Percentiles rank a stretch among this genome's conserved stretches.
These are phyloP conservation scores for Lasiosphaeria ovina DNA, from an alignment of 495 filamentous ascomycete genomes.

Conservation along the genomic window DNA sequence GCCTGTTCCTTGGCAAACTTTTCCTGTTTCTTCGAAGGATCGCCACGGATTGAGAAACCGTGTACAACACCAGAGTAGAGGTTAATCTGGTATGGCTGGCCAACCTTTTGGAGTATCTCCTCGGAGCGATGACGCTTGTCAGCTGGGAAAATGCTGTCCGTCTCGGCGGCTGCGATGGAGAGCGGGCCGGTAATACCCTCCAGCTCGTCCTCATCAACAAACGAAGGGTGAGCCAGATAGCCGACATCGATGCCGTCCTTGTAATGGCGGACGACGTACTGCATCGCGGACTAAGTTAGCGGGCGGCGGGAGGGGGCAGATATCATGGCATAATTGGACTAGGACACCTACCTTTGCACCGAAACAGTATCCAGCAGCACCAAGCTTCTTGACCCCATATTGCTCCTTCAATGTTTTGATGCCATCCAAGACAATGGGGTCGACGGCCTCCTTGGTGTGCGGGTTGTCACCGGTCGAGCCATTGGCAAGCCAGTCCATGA, in stretches of 20 bases:
- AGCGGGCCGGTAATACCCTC: slow-evolving; percentile 67
- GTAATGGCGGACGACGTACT: slow-evolving; percentile 49
- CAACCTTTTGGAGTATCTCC: slow-evolving; percentile 55
- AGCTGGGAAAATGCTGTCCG: slow-evolving; percentile 73
- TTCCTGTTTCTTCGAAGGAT: slow-evolving; percentile 56
- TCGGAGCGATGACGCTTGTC: slow-evolving; percentile 64
- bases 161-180: slow-evolving; percentile 76
- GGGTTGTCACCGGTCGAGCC: slow-evolving; percentile 51
- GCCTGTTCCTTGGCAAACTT: slow-evolving; percentile 86
- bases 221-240: slow-evolving; percentile 73
- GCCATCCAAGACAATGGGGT: slow-evolving; percentile 47
- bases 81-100: slow-evolving; percentile 75
- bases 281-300: not conserved
- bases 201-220: slow-evolving; percentile 75
- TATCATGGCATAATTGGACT: not conserved
- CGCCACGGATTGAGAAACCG: slow-evolving; percentile 75
- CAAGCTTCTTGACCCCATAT: slow-evolving; percentile 62
- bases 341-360: slow-evolving; percentile 53
- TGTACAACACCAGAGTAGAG: slow-evolving; percentile 73
- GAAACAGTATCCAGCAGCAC: slow-evolving; percentile 77
- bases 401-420: slow-evolving; percentile 49
- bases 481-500: slow-evolving; percentile 58
- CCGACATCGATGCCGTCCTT: slow-evolving; percentile 56
- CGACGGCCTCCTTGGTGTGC: slow-evolving; percentile 58
- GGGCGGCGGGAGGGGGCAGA: not conserved